Base-by-base conservation (phyloP, 1,284 basidiomycete genomes). In the Vanrija sp. region DNA sequence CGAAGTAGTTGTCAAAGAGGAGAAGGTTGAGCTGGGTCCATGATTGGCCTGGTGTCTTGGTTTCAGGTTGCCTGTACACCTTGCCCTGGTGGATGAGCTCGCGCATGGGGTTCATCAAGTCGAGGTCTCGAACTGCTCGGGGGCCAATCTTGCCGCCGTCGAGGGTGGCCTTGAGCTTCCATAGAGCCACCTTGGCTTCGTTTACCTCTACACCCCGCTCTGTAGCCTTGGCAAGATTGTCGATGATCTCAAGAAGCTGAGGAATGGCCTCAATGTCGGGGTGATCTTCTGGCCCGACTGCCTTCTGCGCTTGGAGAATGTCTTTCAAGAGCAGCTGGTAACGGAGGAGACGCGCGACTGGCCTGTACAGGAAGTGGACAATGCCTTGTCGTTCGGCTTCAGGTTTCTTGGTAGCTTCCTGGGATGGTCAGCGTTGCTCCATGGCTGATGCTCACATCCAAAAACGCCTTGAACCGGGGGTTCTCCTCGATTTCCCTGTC, bases 1-100 rank as follows among this genome's bases (percentile, higher is more conserved):
- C 89, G 67, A 94, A 75, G 67, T 95, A 97, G 72, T 95, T 91
- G 72, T 96, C 94, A 71, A 97, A 95, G 5, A 97, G 78, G 55
- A 96, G 81, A 4, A 92, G 86, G 63, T 87, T 87, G 3, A 94
- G 78, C 67, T 96, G 92, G 45, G 84, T 86, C 88, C 89, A 93
- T 28, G 85, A 69, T 87, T 86, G 54, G 89, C 34, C 34, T 84
- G 14, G 86, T 85, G n/a, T 83, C 86, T 56, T 34, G 34, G 34
- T 12, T 34, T 95, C 92, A 15, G 90, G 86, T 65, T 93, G 89
- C 43, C 91, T 83, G 53, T 88, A 80, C 16, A 95, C 78, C 65
- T 86, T 89, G 16, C 91, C 87, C 2, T 86, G 83, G 66, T 91
- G 85, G 38, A 95, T 87, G 53, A 95, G 76, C 26, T 88, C 87